Evolutionary conservation across 1,139 yeast genomes (phyloP).

Genomic region (Candida tropicalis): DNA sequence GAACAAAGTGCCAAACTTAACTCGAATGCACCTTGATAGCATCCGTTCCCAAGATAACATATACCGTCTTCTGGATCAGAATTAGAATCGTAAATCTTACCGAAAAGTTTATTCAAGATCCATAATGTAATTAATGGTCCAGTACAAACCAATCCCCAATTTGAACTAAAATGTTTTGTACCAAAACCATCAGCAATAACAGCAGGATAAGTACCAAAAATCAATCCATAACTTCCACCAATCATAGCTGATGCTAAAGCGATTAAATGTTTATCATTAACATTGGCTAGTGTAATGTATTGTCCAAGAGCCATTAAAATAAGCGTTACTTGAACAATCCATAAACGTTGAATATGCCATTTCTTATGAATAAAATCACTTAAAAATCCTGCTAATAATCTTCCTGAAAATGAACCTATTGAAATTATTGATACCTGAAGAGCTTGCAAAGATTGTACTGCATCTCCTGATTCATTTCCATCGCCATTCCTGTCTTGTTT

Average conservation of each 20-base stretch:
- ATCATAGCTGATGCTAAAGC: constrained; percentile 35
- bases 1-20: constrained; percentile 30
- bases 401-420: constrained; percentile 42
- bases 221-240: constrained; percentile 45
- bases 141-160: constrained; percentile 50
- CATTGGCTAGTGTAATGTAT: constrained; percentile 30
- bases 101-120: constrained; percentile 42
- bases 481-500: constrained; percentile 10
- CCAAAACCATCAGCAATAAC: constrained; percentile 50
- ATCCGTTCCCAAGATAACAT: constrained; percentile 40
- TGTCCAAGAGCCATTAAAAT: constrained; percentile 34
- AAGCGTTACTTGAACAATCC: constrained; percentile 39
- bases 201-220: constrained; percentile 50
- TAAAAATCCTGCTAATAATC: constrained; percentile 39
- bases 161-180: constrained; percentile 42
- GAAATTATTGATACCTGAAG: constrained; percentile 48
- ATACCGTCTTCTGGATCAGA: constrained; percentile 35
- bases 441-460: constrained; percentile 38
- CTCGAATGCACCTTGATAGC: constrained; percentile 39
- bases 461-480: constrained; percentile 22
- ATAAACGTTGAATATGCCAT: constrained; percentile 38
- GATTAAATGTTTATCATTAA: constrained; percentile 28
- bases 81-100: constrained; percentile 38
- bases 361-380: constrained; percentile 41
- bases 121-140: constrained; percentile 42